These are phyloP conservation scores for Phytophthora aleatoria DNA, from an alignment of 352 stramenopile species.

Conservation along the genomic window DNA sequence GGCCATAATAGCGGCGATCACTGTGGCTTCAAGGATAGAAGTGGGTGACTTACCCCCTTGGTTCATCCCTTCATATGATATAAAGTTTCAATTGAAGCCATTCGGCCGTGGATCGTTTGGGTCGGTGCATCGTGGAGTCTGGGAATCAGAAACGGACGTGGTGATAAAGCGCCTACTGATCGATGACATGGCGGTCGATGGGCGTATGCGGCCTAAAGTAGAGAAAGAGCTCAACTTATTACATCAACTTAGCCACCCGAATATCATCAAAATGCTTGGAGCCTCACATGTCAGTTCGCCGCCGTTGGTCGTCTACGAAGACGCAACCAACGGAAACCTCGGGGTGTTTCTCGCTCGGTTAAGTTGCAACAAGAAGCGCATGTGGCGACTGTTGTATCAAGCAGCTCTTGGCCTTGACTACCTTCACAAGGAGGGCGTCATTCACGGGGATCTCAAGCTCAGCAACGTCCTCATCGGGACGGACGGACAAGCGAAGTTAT, in stretches of 20 bases:
- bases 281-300: conserved; percentile 32
- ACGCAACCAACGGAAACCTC: conserved; percentile 26
- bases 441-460: background rate
- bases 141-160: conserved; percentile 5
- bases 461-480: background rate
- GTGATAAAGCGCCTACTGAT: conserved; percentile 34
- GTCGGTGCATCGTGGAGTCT: conserved; percentile 10
- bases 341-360: conserved; percentile 3
- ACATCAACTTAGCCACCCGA: conserved; percentile 31
- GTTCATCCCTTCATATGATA: conserved; percentile 20
- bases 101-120: conserved; percentile 21
- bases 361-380: background rate
- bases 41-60: background rate
- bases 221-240: conserved; percentile 3
- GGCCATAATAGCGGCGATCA: background rate
- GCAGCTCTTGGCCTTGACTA: conserved; percentile 38
- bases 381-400: conserved; percentile 34
- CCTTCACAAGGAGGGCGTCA: background rate
- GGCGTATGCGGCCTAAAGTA: background rate
- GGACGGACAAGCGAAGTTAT: background rate
- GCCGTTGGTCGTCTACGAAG: conserved; percentile 28
- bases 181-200: conserved; percentile 2
- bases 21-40: background rate
- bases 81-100: conserved; percentile 10
- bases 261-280: conserved; percentile 36